Conservation (phyloP, 805 yeast species). For the Vanderwaltozyma verrucispora region DNA sequence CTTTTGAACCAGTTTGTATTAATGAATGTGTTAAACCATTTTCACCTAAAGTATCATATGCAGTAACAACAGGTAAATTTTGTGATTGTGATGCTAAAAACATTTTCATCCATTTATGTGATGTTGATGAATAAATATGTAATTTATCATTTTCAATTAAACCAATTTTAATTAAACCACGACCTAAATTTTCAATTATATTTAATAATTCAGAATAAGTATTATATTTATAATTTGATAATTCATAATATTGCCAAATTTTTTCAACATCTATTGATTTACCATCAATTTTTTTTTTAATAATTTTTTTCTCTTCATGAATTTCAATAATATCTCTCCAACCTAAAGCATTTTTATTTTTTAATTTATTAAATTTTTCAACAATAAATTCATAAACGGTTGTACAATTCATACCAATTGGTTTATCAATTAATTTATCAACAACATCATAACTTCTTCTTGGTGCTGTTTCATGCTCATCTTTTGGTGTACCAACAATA, state of each 20-base stretch:
- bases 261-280: slow-evolving; percentile 62
- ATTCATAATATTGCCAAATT: slow-evolving; percentile 78
- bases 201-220: slow-evolving; percentile 48
- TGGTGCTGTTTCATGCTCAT: slow-evolving; percentile 73
- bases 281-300: slow-evolving; percentile 73
- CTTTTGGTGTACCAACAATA: slow-evolving; percentile 55
- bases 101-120: slow-evolving; percentile 87
- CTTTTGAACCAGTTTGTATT: slow-evolving; percentile 67
- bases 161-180: slow-evolving; percentile 70
- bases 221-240: slow-evolving; percentile 58
- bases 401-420: slow-evolving; percentile 50
- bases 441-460: slow-evolving; percentile 49
- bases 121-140: slow-evolving; percentile 82
- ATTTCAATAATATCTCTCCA: slow-evolving; percentile 68
- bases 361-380: slow-evolving; percentile 51
- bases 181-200: slow-evolving; percentile 46
- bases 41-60: slow-evolving; percentile 92
- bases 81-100: slow-evolving; percentile 72
- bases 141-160: slow-evolving; percentile 45
- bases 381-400: slow-evolving; percentile 62
- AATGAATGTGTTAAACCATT: slow-evolving; percentile 79
- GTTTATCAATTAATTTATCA: slow-evolving; percentile 39
- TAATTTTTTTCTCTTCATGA: slow-evolving; percentile 64
- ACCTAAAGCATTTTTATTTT: slow-evolving; percentile 51
- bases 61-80: slow-evolving; percentile 84